These are phyloP conservation scores for Secale cereale DNA, from an alignment of 176 grass and related monocot genomes.

Conservation along the genomic window DNA sequence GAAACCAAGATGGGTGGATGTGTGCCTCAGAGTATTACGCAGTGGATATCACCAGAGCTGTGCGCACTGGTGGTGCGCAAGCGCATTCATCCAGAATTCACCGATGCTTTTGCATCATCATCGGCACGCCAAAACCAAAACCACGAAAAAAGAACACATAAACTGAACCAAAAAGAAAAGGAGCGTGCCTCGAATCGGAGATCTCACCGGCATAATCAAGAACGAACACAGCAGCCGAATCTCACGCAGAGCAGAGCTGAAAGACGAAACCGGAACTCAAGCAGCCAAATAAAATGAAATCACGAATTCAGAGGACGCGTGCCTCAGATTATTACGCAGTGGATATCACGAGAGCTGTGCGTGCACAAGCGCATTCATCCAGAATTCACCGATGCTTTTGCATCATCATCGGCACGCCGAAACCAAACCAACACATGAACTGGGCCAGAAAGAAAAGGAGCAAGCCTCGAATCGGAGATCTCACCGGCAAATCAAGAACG, in stretches of 20 bases:
- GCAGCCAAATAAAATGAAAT: too few species aligned
- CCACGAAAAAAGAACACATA: background rate
- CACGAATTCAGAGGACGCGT: background rate
- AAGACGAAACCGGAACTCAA: too few species aligned
- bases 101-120: slow-evolving; percentile 28
- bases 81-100: slow-evolving; percentile 45
- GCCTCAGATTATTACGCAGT: slow-evolving; percentile 15
- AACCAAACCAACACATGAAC: background rate
- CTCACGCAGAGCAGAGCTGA: too few species aligned
- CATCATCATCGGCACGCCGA: slow-evolving; percentile 22
- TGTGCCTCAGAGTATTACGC: slow-evolving; percentile 8
- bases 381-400: slow-evolving; percentile 41
- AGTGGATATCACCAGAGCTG: slow-evolving; percentile 14
- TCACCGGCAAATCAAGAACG: background rate
- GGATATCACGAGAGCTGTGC: background rate
- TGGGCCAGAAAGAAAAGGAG: background rate
- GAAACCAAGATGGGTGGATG: background rate
- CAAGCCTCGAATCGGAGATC: background rate
- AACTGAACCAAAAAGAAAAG: background rate
- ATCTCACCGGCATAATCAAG: background rate
- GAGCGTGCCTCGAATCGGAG: background rate
- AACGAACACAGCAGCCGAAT: too few species aligned
- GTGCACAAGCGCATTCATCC: slow-evolving; percentile 21
- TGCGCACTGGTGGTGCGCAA: background rate
- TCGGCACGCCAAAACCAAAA: background rate